Evolutionary conservation across 2,329 filamentous ascomycete species (phyloP), one percentile per base, ranked within the genome.

Genomic region (Juglanconis sp.): DNA sequence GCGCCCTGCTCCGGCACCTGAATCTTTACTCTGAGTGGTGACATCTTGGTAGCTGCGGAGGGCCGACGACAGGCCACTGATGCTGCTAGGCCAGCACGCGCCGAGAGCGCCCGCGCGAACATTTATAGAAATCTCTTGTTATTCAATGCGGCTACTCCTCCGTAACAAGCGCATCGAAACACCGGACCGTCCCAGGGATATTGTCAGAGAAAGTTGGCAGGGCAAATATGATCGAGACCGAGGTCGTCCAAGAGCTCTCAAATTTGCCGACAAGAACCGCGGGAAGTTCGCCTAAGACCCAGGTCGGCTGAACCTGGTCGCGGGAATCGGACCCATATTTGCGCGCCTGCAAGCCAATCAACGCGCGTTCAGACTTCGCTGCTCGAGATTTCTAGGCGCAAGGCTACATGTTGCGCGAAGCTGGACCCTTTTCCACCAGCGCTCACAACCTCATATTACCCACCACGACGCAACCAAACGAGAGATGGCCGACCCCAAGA

Each of bases 11-110:
- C 47, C 17, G 57, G 56, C 56, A 51, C 83, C 70, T 81, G 77
- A 66, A 92, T 81, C 75, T 90, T 94, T 64, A 90, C 90, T 79
- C 87, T 87, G 65, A 96, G 82, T 73, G 92, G 91, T 91, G 96
- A 96, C 64, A 74, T 73, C 71, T 77, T 70, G 66, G 69, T 73
- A 64, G 69, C 73, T 72, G 72, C 72, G 65, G 74, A 77, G 71
- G 76, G 73, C 63, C 74, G 71, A 46, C 47, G 48, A 68, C 71
- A 75, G 67, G 74, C 71, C 72, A 76, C 70, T 68, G 75, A 73
- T 65, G 78, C 79, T 69, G 79, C 79, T 66, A 77, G 73, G 70
- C 79, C 80, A 75, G 83, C 83, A 73, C 84, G 81, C 68, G 75
- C 70, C 68, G 77, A 74, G 66, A 87, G 72, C 61, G 79, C 74